Evolutionary conservation across 805 yeast genomes (phyloP).

Genomic region (Spathaspora arborariae): DNA sequence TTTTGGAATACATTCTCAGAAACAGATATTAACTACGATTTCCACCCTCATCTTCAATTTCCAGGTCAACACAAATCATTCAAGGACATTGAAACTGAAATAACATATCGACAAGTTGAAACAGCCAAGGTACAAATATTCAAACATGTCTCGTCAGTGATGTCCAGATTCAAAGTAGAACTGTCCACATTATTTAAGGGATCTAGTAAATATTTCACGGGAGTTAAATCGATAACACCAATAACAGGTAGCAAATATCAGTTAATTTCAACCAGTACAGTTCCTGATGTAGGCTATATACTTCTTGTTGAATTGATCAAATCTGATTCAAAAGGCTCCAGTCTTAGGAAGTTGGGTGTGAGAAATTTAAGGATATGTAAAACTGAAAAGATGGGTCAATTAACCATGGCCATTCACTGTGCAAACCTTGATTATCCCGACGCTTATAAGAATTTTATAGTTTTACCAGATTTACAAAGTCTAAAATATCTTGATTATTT

Average conservation of each 20-base stretch:
- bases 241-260: constrained; percentile 3
- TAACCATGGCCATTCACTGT: background rate
- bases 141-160: background rate
- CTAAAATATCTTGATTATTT: background rate
- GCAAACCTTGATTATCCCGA: constrained; percentile 2
- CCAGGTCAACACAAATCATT: background rate
- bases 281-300: constrained; percentile 13
- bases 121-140: background rate
- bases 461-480: background rate
- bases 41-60: background rate
- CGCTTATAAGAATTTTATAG: constrained; percentile 7
- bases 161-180: constrained; percentile 17
- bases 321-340: background rate
- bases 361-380: constrained; percentile 1
- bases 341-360: constrained; percentile 2
- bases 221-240: constrained; percentile 10
- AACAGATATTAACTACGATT: background rate
- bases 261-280: constrained; percentile 16
- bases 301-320: constrained; percentile 25
- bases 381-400: background rate
- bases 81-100: background rate
- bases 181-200: constrained; percentile 15
- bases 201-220: constrained; percentile 27
- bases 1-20: constrained; percentile 3
- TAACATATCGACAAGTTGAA: background rate